Evolutionary conservation across 1,139 yeast species (phyloP).

Genomic region (Taiozyma sp.): DNA sequence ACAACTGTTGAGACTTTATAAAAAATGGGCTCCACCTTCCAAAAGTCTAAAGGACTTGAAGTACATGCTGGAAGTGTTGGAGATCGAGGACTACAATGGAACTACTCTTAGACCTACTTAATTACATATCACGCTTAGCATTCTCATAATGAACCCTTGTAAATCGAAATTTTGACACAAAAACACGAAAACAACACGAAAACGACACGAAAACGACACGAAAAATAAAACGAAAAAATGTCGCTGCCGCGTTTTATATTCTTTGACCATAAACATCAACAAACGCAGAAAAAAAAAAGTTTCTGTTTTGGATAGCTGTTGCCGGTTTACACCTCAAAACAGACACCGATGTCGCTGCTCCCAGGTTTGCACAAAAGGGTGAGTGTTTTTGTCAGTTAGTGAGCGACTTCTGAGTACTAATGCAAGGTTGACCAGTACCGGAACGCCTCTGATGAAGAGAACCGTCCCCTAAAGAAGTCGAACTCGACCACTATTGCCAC

Average conservation of each 20-base stretch:
- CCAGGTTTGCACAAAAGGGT: constrained; percentile 7
- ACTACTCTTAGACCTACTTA: constrained; percentile 3
- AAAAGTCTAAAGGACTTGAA: constrained; percentile 37
- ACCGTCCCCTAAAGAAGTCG: constrained; percentile 9
- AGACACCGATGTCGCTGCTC: constrained; percentile 4
- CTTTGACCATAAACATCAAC: neutral
- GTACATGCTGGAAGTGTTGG: constrained; percentile 25
- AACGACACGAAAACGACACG: neutral
- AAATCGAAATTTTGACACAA: neutral
- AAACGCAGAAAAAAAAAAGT: neutral
- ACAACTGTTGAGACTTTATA: constrained; percentile 24
- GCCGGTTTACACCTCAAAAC: neutral
- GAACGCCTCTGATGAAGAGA: constrained; percentile 11
- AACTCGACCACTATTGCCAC: constrained; percentile 3
- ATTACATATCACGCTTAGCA: neutral
- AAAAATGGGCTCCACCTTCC: constrained; percentile 36
- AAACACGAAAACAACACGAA: neutral
- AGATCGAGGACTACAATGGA: constrained; percentile 20
- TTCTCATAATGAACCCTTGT: neutral
- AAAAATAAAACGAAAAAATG: neutral
- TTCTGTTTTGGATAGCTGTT: neutral
- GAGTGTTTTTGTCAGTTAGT: neutral
- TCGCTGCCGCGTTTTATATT: neutral
- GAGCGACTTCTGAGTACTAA: neutral
- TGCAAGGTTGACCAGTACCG: constrained; percentile 1